Base-by-base conservation (phyloP, 192 early-diverging fungal species). In the Mortierella claussenii region DNA sequence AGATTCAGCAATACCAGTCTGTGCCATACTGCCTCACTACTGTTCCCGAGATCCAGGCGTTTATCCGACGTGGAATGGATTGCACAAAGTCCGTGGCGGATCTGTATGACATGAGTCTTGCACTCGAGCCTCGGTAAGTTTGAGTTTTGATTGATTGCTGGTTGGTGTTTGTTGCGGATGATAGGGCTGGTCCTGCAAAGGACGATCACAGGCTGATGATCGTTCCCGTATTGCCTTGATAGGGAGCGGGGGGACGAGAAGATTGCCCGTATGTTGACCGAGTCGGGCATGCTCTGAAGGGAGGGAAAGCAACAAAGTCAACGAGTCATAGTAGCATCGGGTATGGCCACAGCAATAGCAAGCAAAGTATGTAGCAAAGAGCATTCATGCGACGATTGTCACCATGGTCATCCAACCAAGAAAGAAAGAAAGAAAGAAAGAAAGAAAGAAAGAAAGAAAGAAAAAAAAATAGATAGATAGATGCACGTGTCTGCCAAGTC, bases 1-100 rank as follows among this genome's bases (percentile, higher is more conserved):
- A 96, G 48, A 86, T 96, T 49, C 93, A 95, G 71, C 92, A 95
- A 80, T 96, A 93, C 75, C 95, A 96, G 79, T 90, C 89, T 49
- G 85, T 86, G 6, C 89, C 91, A 44, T 97, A 95, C 75, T 81
- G 87, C 53, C 63, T 97, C 27, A 91, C 85, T 4, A 59, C 85
- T 9, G 95, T 97, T 5, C 84, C 87, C 6, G 93, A 96, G 80
- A 86, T 97, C 47, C 93, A 97, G 76, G 78, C 85, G 55, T 97
- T 87, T 78, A 88, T 92, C 42, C 85, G 83, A 36, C 87, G 83
- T 34, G 88, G 89, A 45, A 69, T 96, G 20, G 87, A 88, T 59
- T 86, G 89, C 52, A 83, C 86, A 51, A 82, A 86, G 52, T 87
- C 91, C 52, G 90, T 92, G 17, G 81, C 83, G 61, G 89, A 87